Evolutionary conservation across 495 filamentous ascomycete species (phyloP).

Genomic region (Venustampulla echinocandica): DNA sequence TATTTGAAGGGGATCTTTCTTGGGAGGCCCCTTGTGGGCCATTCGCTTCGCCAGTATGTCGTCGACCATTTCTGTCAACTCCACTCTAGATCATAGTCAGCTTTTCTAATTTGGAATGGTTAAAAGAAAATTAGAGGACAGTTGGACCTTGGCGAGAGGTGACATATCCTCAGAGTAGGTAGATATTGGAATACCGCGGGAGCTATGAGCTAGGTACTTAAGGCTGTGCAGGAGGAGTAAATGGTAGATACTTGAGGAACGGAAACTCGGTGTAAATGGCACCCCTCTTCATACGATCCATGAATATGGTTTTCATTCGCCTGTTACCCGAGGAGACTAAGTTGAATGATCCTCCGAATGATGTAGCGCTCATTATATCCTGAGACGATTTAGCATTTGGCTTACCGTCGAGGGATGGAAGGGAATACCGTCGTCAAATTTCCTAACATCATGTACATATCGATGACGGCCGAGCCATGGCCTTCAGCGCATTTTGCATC

Average conservation of each 20-base stretch:
- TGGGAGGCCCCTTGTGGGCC: slow-evolving; percentile 2
- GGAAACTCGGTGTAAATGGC: slow-evolving; percentile 14
- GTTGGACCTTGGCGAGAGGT: no score
- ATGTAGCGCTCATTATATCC: slow-evolving; percentile 16
- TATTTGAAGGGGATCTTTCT: slow-evolving; percentile 19
- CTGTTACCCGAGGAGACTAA: slow-evolving; percentile 8
- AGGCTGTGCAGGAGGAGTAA: no score
- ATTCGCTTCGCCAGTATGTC: slow-evolving; percentile 4
- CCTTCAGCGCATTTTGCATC: slow-evolving; percentile 4
- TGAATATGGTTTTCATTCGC: slow-evolving; percentile 3
- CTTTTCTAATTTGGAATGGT: no score
- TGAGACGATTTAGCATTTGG: not conserved
- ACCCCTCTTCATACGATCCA: not conserved
- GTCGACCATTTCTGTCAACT: slow-evolving; percentile 3
- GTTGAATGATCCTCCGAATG: slow-evolving; percentile 14
- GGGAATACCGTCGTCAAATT: slow-evolving; percentile 13
- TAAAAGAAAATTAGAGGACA: no score
- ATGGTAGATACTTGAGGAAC: slow-evolving; percentile 14
- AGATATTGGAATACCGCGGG: not conserved
- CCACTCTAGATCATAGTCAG: not conserved
- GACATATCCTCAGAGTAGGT: no score
- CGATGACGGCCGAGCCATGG: slow-evolving; percentile 1
- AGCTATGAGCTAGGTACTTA: no score
- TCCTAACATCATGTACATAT: slow-evolving; percentile 7
- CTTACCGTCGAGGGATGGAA: not conserved